Evolutionary conservation across 345 rosid species (phyloP).

Genomic region (Gynandropsis gynandra): DNA sequence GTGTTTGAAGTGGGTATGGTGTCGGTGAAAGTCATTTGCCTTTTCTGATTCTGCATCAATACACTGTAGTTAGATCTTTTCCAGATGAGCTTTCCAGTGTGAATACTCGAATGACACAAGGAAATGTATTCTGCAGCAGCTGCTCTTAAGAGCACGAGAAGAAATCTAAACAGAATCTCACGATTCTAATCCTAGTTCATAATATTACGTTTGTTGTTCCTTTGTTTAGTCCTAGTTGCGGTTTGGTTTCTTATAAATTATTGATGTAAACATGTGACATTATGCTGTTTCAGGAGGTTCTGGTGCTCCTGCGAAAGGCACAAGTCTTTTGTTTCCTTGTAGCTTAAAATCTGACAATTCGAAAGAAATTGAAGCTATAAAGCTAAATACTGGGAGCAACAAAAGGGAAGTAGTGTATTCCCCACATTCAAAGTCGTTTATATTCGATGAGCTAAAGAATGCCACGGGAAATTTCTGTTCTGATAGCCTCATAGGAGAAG

Average conservation of each 20-base stretch:
- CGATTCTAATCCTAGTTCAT: too few relatives aligned
- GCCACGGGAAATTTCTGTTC: conserved; percentile 63
- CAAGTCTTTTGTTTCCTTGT: conserved; percentile 24
- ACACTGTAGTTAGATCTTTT: too few relatives aligned
- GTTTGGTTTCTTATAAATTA: too few relatives aligned
- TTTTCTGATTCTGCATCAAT: too few relatives aligned
- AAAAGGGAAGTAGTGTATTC: conserved; percentile 47
- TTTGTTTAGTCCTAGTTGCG: too few relatives aligned
- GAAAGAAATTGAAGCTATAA: conserved; percentile 17
- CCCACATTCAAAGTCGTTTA: conserved; percentile 49
- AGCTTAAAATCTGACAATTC: conserved; percentile 21
- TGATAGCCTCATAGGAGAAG: conserved; percentile 70
- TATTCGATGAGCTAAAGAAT: conserved; percentile 41
- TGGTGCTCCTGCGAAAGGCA: conserved; percentile 10
- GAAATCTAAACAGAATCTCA: too few relatives aligned
- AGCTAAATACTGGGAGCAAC: conserved; percentile 27
- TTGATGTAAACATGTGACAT: conserved; percentile 11
- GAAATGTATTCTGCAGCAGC: too few relatives aligned
- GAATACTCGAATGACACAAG: too few relatives aligned
- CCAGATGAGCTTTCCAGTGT: too few relatives aligned
- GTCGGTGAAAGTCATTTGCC: conserved; percentile 45
- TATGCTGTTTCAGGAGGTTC: conserved; percentile 16
- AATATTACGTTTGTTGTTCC: too few relatives aligned
- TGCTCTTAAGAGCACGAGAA: too few relatives aligned
- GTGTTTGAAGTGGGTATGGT: conserved; percentile 71